Conservation (phyloP, 768 basidiomycete genomes). For the Mrakia blollopis region DNA sequence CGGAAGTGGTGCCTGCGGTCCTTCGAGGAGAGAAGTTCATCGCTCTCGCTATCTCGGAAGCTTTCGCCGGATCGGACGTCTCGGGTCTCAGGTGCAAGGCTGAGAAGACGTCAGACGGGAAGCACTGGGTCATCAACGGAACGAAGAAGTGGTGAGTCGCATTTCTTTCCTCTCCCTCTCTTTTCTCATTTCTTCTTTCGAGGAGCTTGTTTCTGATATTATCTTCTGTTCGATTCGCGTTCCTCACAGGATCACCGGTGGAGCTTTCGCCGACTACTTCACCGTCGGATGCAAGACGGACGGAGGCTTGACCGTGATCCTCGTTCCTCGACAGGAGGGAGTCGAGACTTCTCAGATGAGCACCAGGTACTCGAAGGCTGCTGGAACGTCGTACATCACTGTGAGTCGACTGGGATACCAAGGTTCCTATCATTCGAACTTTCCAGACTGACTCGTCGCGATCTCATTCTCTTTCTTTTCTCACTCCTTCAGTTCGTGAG, state of each 20-base stretch:
- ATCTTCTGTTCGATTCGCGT: constrained; percentile 3
- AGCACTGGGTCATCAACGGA: constrained; percentile 75
- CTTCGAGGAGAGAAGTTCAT: constrained; percentile 60
- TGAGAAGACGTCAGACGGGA: constrained; percentile 72
- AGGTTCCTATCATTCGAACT: no score
- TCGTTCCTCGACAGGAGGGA: constrained; percentile 74
- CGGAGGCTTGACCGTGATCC: constrained; percentile 74
- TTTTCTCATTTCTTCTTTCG: no score
- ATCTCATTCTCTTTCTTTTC: no score
- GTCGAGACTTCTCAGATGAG: constrained; percentile 81
- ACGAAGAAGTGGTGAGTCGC: constrained; percentile 64
- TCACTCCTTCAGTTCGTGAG: constrained; percentile 39
- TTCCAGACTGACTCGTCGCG: no score
- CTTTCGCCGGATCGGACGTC: constrained; percentile 74
- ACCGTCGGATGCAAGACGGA: constrained; percentile 48
- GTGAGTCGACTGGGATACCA: no score
- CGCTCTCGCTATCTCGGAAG: constrained; percentile 80
- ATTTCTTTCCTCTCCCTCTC: background rate
- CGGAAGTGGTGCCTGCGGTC: constrained; percentile 67
- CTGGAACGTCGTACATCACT: constrained; percentile 58
- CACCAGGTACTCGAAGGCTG: constrained; percentile 80
- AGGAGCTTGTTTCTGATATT: no score
- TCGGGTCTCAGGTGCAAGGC: constrained; percentile 66
- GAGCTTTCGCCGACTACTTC: constrained; percentile 63
- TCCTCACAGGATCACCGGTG: constrained; percentile 62